Evolutionary conservation across 768 basidiomycete species (phyloP).

Genomic region (Boletus speciosus): DNA sequence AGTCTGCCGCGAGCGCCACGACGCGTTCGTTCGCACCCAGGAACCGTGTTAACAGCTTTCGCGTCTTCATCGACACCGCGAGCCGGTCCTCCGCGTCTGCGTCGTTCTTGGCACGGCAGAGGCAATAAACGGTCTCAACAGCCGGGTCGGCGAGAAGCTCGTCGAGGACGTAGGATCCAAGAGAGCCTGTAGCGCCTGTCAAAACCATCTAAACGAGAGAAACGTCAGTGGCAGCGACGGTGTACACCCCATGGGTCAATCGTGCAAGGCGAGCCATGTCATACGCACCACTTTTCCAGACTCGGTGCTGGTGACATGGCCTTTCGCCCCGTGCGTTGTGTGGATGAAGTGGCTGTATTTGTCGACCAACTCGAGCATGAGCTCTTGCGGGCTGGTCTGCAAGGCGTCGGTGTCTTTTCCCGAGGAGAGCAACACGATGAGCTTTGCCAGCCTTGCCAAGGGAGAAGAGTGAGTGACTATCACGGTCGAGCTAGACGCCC

Average conservation of each 20-base stretch:
- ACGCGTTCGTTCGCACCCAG: conserved; percentile 26
- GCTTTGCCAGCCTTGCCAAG: conserved; percentile 36
- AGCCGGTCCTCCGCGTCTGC: conserved; percentile 41
- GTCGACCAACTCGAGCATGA: conserved; percentile 46
- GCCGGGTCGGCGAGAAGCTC: conserved; percentile 36
- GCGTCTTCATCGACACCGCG: conserved; percentile 36
- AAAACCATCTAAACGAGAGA: conserved; percentile 30
- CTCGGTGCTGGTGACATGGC: conserved; percentile 2
- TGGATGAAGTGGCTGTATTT: conserved; percentile 31
- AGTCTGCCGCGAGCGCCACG: conserved; percentile 41
- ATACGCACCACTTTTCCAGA: conserved; percentile 17
- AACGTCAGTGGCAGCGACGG: neutral
- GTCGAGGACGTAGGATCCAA: conserved; percentile 52
- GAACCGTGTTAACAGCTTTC: conserved; percentile 29
- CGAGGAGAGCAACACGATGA: conserved; percentile 35
- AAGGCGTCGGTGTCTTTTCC: conserved; percentile 24
- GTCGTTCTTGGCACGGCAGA: conserved; percentile 48
- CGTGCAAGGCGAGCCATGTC: neutral
- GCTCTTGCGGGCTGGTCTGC: conserved; percentile 30
- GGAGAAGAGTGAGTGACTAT: neutral
- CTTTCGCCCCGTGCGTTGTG: conserved; percentile 3
- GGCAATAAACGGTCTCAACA: conserved; percentile 45
- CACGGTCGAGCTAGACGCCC: neutral
- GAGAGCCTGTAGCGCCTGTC: conserved; percentile 52
- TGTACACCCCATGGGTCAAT: neutral